Percentiles rank a stretch among this genome's conserved stretches.
phyloP scores from a whole-genome alignment of 2,329 filamentous ascomycete species.

The Colletotrichum salicis region DNA sequence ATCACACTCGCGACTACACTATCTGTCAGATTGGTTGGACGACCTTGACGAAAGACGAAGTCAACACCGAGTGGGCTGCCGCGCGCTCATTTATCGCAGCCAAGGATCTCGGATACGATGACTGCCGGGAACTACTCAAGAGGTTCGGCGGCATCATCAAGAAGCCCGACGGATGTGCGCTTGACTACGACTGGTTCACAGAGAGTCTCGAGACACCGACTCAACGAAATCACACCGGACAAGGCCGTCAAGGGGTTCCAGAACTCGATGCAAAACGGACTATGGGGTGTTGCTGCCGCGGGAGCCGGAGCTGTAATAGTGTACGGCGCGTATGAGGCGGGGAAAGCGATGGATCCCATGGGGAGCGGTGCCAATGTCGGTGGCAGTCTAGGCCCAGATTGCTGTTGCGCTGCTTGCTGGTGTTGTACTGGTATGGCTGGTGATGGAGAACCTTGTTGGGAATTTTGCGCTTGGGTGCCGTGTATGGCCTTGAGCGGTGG shows the following conservation, averaged over 20 bases:
- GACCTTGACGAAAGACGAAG: neutral
- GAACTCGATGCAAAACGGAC: neutral
- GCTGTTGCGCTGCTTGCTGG: neutral
- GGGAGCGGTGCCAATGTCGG: neutral
- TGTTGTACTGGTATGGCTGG: neutral
- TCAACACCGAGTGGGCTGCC: neutral
- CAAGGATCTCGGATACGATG: neutral
- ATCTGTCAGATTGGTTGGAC: slow-evolving; percentile 14
- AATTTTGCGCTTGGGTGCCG: neutral
- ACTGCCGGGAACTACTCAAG: neutral
- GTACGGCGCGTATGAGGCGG: neutral
- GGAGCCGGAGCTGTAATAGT: neutral
- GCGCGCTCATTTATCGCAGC: neutral
- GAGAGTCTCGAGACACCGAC: neutral
- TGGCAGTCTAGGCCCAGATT: neutral
- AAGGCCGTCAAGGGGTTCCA: neutral
- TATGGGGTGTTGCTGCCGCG: neutral
- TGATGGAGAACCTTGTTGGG: neutral
- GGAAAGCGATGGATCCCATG: neutral
- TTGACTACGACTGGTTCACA: slow-evolving; percentile 4
- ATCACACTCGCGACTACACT: neutral
- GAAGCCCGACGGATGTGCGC: neutral
- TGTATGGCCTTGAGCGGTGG: neutral
- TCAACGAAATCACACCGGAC: neutral
- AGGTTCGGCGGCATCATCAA: neutral